Percentiles rank a stretch among this genome's conserved stretches.
These are phyloP conservation scores for Fusarium camptoceras DNA, from an alignment of 2,329 filamentous ascomycete species.

Conservation along the genomic window DNA sequence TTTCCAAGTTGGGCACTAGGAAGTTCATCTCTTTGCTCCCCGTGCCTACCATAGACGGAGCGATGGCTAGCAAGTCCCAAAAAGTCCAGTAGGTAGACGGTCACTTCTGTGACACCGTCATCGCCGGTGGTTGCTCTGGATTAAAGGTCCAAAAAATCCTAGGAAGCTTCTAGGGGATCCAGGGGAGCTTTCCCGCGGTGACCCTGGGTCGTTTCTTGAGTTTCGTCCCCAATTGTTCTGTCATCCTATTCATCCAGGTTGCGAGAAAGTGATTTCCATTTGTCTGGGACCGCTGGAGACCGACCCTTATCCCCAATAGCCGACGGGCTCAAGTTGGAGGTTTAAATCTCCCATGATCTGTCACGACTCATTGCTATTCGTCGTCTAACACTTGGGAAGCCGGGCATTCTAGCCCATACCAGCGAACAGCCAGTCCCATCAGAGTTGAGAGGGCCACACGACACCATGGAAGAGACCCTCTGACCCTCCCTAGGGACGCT, in stretches of 20 bases:
- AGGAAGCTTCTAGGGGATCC: conserved; percentile 35
- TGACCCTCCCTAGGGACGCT: conserved; percentile 32
- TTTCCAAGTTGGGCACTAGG: conserved; percentile 20
- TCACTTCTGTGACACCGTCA: conserved; percentile 29
- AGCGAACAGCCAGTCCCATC: conserved; percentile 35
- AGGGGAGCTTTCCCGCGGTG: conserved; percentile 37
- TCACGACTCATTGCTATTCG: conserved; percentile 37
- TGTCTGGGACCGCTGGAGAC: conserved; percentile 34
- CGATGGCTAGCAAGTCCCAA: conserved; percentile 8
- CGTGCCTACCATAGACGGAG: conserved; percentile 9
- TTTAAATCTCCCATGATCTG: conserved; percentile 37
- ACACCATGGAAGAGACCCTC: conserved; percentile 32
- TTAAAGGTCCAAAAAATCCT: conserved; percentile 14
- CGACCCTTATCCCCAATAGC: conserved; percentile 24
- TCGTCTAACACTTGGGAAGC: conserved; percentile 11
- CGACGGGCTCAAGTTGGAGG: conserved; percentile 25
- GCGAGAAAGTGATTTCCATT: conserved; percentile 31
- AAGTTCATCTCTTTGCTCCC: conserved; percentile 25
- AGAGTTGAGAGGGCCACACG: conserved; percentile 37
- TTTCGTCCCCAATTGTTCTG: conserved; percentile 39
- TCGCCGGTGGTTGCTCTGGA: conserved; percentile 8
- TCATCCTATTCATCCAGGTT: conserved; percentile 29
- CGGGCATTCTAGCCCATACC: conserved; percentile 37
- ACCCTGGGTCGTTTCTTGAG: conserved; percentile 30
- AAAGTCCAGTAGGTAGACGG: conserved; percentile 26